Percentiles rank a stretch among this genome's conserved stretches.
Conservation (phyloP, 1,284 basidiomycete genomes). For the Irpex sp. region DNA sequence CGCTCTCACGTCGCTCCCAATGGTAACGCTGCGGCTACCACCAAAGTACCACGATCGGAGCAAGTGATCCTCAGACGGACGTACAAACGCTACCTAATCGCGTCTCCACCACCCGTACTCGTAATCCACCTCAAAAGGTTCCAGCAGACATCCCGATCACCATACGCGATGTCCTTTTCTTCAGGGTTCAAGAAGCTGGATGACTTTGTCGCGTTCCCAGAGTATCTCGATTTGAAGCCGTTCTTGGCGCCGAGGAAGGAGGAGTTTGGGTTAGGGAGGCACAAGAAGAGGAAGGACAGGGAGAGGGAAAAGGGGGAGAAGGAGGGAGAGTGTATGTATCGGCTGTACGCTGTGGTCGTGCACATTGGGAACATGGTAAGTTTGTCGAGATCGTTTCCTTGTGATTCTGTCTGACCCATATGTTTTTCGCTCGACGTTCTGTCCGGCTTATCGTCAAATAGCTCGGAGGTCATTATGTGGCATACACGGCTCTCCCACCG, state of each 20-base stretch:
- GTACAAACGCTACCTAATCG: conserved; percentile 92
- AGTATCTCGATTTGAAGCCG: conserved; percentile 79
- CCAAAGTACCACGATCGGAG: conserved; percentile 42
- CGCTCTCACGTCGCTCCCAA: no score
- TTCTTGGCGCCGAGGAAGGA: conserved; percentile 83
- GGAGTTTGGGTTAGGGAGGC: conserved; percentile 54
- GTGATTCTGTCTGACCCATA: background rate
- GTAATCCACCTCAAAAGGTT: conserved; percentile 94
- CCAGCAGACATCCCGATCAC: conserved; percentile 63
- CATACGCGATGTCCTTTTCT: conserved; percentile 50
- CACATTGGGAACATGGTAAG: conserved; percentile 87
- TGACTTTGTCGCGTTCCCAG: conserved; percentile 85
- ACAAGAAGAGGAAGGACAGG: conserved; percentile 29
- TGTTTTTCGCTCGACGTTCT: conserved; percentile 7
- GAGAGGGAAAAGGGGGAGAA: conserved; percentile 28
- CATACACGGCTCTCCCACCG: conserved; percentile 62
- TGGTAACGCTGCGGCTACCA: background rate
- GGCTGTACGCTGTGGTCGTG: conserved; percentile 83
- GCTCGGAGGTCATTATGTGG: conserved; percentile 84
- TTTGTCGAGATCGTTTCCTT: conserved; percentile 12
- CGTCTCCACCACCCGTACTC: conserved; percentile 81
- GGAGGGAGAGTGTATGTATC: conserved; percentile 62
- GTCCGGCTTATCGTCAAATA: conserved; percentile 22
- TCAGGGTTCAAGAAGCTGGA: conserved; percentile 81
- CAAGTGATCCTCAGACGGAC: conserved; percentile 77